Evolutionary conservation across 2,329 filamentous ascomycete species (phyloP).

Genomic region (Cercospora sp.): DNA sequence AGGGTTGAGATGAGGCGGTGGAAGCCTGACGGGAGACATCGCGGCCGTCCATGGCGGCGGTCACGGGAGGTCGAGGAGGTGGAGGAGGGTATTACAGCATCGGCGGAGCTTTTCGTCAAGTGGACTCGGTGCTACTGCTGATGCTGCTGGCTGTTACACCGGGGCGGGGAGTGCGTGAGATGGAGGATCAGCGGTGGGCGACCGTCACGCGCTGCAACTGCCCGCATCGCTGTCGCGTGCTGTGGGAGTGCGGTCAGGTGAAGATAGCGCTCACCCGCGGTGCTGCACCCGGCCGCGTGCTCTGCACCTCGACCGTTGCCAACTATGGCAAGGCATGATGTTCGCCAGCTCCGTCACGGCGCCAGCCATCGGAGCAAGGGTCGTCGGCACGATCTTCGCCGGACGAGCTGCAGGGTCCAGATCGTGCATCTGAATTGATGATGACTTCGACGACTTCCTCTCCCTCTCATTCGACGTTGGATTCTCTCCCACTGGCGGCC

Average conservation of each 20-base stretch:
- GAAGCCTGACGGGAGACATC: not conserved
- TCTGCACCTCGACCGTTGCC: not conserved
- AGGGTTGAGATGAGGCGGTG: not conserved
- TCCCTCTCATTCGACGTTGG: not conserved
- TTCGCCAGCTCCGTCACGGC: not conserved
- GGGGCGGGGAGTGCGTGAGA: not conserved
- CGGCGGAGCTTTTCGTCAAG: not conserved
- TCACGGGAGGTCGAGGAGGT: not conserved
- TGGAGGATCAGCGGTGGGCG: not conserved
- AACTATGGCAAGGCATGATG: not conserved
- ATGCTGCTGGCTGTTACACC: not conserved
- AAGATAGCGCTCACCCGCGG: not conserved
- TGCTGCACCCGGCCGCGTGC: not conserved
- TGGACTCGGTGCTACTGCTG: conserved; percentile 1
- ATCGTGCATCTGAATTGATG: not conserved
- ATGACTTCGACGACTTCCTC: conserved; percentile 6
- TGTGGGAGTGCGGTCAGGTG: not conserved
- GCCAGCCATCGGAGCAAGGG: not conserved
- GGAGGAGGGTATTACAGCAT: not conserved
- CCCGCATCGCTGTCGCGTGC: not conserved
- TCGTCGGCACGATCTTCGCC: conserved; percentile 4
- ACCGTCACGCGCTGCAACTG: not conserved
- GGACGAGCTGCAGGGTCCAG: conserved; percentile 1
- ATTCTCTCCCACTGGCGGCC: not conserved
- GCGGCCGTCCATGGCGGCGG: conserved; percentile 8